Evolutionary conservation across 192 early-diverging fungal genomes (phyloP), one percentile per base, ranked within the genome.

Genomic region (Umbelopsis sp.): DNA sequence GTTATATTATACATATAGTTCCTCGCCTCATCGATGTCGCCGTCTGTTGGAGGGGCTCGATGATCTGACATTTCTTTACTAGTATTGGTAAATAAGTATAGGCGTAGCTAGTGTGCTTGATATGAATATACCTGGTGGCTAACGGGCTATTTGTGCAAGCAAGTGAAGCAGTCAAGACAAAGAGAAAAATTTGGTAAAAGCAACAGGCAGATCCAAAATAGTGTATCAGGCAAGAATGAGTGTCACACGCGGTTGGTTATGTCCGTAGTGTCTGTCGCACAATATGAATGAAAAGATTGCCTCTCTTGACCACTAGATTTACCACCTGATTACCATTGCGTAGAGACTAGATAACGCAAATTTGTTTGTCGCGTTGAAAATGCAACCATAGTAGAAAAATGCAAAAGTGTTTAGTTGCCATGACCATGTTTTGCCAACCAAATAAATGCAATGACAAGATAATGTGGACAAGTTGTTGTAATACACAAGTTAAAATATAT

Each of bases 311-410:
- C 4, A 11, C 38, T 51, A n/a, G n/a, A n/a, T n/a, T 52, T 17
- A 54, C 25, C 25, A 25, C 22, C 56, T 32, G 54, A 20, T 34
- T 16, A 16, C 20, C 56, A 62, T 34, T 29, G 56, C 25, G 34
- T 32, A 12, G 56, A 2, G 31, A 32, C 0, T 26, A 34, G 31
- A 1, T 12, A 12, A 62, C 17, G 0, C 56, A 36, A n/a, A 62
- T 62, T 62, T 26, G 56, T 49, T 26, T 62, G 56, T 26, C 56
- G 56, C 56, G 34, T 62, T 62, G 56, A 26, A 62, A 62, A 62
- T 62, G 31, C 56, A 20, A 62, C 56, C 29, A 62, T 14, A 34
- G 56, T 32, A 62, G 25, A 36, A 62, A 59, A 49, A 62, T 62
- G 56, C 56, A 26, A 62, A 32, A 53, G 3, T 2, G 3, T n/a